These are phyloP conservation scores for Tricholoma matsutake DNA, from an alignment of 768 basidiomycete genomes.

Conservation along the genomic window DNA sequence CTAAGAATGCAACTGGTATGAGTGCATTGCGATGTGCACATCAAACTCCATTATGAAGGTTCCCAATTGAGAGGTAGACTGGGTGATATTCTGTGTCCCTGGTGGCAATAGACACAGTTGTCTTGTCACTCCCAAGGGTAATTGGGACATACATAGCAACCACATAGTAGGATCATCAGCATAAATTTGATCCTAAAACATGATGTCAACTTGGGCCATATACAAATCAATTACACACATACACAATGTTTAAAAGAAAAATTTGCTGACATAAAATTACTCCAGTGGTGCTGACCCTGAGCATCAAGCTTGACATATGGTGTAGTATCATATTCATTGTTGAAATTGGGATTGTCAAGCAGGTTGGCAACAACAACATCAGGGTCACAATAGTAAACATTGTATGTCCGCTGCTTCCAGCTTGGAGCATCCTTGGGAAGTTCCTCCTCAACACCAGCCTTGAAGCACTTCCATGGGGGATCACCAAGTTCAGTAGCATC, in stretches of 20 bases:
- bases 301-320: constrained; percentile 21
- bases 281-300: constrained; percentile 16
- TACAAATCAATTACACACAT: neutral
- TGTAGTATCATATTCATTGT: constrained; percentile 20
- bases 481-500: constrained; percentile 22
- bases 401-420: constrained; percentile 20
- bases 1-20: neutral
- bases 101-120: neutral
- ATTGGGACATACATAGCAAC: neutral
- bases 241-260: constrained; percentile 29
- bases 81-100: neutral
- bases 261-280: constrained; percentile 33
- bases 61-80: neutral
- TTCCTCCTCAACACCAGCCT: neutral
- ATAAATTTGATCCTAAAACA: neutral
- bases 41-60: too few relatives aligned
- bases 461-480: neutral
- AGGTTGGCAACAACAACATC: constrained; percentile 19
- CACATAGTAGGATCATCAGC: neutral
- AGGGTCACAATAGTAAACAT: constrained; percentile 24
- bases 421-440: constrained; percentile 11
- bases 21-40: too few relatives aligned
- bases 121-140: neutral
- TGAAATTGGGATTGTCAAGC: constrained; percentile 27
- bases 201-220: neutral